Evolutionary conservation across 257 asterid species (phyloP), one percentile per base, ranked within the genome.

Genomic region (Solanum phureja): DNA sequence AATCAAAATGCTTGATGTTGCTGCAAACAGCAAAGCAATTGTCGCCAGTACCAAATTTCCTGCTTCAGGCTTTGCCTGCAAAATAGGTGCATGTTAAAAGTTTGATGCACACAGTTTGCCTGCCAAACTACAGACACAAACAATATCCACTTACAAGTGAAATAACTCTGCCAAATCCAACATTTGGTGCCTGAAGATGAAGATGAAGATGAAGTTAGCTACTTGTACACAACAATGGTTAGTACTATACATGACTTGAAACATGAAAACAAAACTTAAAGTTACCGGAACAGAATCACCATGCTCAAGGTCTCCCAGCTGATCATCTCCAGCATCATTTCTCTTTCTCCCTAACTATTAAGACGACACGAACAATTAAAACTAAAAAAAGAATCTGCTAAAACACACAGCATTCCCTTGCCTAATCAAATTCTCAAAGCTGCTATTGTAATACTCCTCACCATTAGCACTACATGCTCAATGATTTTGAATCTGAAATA

Each of bases 61-160:
- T 27, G 96, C 94, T 90, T 95, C 98, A 64, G 98, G 95, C 90
- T 92, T 95, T 37, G 98, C 98, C 98, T 95, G 94, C 84, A 44
- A 85, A 88, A 44, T 31, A 89, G 88, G 75, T 21, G 83, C 83
- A 88, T 58, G 81, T 88, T 72, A 91, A 87, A 14, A 49, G 44
- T 89, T 83, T 34, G 19, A 74, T 27, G 29, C 44, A 38, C 73
- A 35, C 34, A 37, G 60, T 33, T 83, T 8, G 31, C 1, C 1
- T n/a, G n/a, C 31, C 31, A 86, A 81, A 33, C 46, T 18, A 84
- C 29, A 40, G 68, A 44, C 60, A 49, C 56, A 86, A 88, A 74
- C 46, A 24, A 81, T 52, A 69, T 84, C 86, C 46, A 90, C 95
- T 94, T 92, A 95, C 98, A 27, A 94, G 95, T 56, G 98, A 93